Percentiles rank a stretch among this genome's conserved stretches.
These are phyloP conservation scores for Epichloe elymi DNA, from an alignment of 2,329 filamentous ascomycete species.

Conservation along the genomic window DNA sequence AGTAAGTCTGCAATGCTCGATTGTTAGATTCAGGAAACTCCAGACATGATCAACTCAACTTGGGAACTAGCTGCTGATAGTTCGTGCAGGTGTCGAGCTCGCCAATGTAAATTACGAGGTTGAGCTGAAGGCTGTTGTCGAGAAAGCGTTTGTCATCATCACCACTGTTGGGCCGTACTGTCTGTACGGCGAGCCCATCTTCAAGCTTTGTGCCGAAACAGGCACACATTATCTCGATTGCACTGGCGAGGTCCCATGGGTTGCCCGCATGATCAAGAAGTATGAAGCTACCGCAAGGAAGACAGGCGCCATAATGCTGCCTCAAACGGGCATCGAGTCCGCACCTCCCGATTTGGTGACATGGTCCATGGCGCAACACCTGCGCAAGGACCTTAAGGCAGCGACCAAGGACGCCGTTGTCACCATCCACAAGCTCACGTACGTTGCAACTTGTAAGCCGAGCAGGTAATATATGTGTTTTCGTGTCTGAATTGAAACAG, in stretches of 20 bases:
- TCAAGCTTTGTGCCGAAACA: slow-evolving; percentile 47
- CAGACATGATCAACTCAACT: not conserved
- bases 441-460: slow-evolving; percentile 6
- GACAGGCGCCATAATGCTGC: slow-evolving; percentile 45
- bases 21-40: not conserved
- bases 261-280: slow-evolving; percentile 45
- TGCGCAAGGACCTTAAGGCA: slow-evolving; percentile 36
- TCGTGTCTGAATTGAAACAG: slow-evolving; percentile 6
- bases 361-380: slow-evolving; percentile 36
- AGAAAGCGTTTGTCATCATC: slow-evolving; percentile 44
- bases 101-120: slow-evolving; percentile 31
- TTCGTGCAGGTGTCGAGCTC: slow-evolving; percentile 35
- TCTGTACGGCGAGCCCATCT: slow-evolving; percentile 41
- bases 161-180: slow-evolving; percentile 47
- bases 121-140: slow-evolving; percentile 34
- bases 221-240: slow-evolving; percentile 54
- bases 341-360: slow-evolving; percentile 46
- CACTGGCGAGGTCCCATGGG: slow-evolving; percentile 47
- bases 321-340: slow-evolving; percentile 50
- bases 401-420: slow-evolving; percentile 41
- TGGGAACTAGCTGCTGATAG: not conserved
- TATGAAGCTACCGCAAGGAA: slow-evolving; percentile 39
- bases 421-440: slow-evolving; percentile 31
- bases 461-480: not conserved
- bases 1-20: slow-evolving; percentile 31